Evolutionary conservation across 345 rosid genomes (phyloP).

Genomic region (Zanthoxylum bungeanum): DNA sequence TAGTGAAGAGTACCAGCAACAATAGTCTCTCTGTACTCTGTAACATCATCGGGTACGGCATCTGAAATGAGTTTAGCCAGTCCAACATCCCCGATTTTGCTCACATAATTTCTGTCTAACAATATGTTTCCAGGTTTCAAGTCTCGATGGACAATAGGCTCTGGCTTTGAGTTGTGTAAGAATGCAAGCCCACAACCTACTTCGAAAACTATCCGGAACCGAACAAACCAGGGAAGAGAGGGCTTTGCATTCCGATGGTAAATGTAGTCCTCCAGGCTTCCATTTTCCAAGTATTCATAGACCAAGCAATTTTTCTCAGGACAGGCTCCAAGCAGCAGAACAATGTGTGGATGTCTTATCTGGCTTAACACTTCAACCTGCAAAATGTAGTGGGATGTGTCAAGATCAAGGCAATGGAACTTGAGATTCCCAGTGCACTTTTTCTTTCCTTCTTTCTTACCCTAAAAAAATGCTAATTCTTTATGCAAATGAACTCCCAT

Average conservation of each 20-base stretch:
- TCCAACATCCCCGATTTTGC: constrained; percentile 91
- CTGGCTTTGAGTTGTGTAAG: constrained; percentile 91
- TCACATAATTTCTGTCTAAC: constrained; percentile 63
- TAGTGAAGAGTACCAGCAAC: constrained; percentile 76
- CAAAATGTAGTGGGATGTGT: constrained; percentile 9
- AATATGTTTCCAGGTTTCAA: constrained; percentile 81
- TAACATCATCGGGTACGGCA: constrained; percentile 63
- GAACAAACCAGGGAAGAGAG: constrained; percentile 76
- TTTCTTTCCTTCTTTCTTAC: background rate
- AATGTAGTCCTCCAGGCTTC: constrained; percentile 67
- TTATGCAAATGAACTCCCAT: background rate
- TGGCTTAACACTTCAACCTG: constrained; percentile 88
- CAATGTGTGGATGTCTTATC: constrained; percentile 71
- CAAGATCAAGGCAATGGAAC: background rate
- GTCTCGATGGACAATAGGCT: constrained; percentile 81
- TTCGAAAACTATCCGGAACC: constrained; percentile 73
- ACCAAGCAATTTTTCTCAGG: constrained; percentile 76
- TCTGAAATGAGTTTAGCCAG: constrained; percentile 81
- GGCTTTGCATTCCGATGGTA: constrained; percentile 52
- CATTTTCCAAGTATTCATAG: constrained; percentile 85
- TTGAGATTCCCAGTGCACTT: background rate
- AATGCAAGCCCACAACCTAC: constrained; percentile 81
- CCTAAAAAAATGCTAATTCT: background rate
- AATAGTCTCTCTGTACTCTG: constrained; percentile 60
- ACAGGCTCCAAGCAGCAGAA: constrained; percentile 89